Percentiles rank a stretch among this genome's conserved stretches.
Conservation (phyloP, 2,329 filamentous ascomycete species). For the Bipolaris oryzae region DNA sequence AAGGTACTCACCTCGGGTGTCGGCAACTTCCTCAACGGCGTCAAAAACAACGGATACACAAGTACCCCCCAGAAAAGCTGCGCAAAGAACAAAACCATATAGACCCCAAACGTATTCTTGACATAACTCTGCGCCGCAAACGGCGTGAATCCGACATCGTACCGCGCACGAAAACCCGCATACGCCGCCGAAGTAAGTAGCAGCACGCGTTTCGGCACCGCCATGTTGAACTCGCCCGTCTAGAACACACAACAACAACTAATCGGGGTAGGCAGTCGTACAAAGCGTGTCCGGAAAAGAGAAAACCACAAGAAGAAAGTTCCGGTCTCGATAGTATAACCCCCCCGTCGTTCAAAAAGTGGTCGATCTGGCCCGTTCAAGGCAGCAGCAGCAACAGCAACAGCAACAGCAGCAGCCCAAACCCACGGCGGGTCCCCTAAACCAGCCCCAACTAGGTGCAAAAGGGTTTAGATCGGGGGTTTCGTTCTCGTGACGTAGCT, state of each 20-base stretch:
- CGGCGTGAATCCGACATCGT: slow-evolving; percentile 41
- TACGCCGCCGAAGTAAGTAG: slow-evolving; percentile 33
- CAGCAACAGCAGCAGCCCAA: too few species aligned
- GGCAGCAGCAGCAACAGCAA: too few species aligned
- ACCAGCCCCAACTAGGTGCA: too few species aligned
- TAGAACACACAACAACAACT: neutral
- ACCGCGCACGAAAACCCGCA: slow-evolving; percentile 40
- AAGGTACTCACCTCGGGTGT: slow-evolving; percentile 54
- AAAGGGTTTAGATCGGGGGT: too few species aligned
- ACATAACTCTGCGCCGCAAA: slow-evolving; percentile 38
- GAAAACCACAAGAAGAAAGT: too few species aligned
- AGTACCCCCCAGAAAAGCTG: slow-evolving; percentile 53
- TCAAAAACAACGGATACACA: slow-evolving; percentile 64
- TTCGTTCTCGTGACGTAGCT: too few species aligned
- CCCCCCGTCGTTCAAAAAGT: too few species aligned
- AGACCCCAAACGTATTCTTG: slow-evolving; percentile 51
- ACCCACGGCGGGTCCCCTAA: too few species aligned
- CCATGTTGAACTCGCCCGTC: slow-evolving; percentile 23
- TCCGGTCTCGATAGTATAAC: too few species aligned
- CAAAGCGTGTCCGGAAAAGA: too few species aligned
- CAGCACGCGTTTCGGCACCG: slow-evolving; percentile 35
- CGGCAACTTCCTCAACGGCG: slow-evolving; percentile 64
- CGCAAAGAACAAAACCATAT: slow-evolving; percentile 43
- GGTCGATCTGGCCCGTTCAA: too few species aligned
- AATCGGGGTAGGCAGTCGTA: too few species aligned